Evolutionary conservation across 768 basidiomycete genomes (phyloP).

Genomic region (Collybia mongolica): DNA sequence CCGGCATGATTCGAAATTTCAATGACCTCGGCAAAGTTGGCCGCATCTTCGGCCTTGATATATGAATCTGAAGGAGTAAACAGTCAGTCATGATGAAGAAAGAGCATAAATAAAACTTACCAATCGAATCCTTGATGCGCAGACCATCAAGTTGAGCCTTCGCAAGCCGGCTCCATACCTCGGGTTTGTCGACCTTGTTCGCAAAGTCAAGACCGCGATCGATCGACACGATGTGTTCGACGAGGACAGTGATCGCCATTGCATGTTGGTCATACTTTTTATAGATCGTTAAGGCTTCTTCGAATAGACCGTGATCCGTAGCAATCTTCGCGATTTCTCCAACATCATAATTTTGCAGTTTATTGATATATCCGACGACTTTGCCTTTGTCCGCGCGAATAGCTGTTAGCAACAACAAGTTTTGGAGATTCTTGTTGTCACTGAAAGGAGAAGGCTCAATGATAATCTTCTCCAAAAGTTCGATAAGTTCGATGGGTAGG

Average conservation of each 20-base stretch:
- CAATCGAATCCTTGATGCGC: constrained; percentile 97
- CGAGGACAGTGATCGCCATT: constrained; percentile 94
- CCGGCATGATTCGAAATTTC: constrained; percentile 95
- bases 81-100: constrained; percentile 3
- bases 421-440: constrained; percentile 96
- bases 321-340: constrained; percentile 96
- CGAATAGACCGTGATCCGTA: constrained; percentile 91
- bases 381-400: constrained; percentile 98
- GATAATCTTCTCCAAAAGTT: constrained; percentile 97
- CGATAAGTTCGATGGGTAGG: constrained; percentile 95
- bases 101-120: constrained; percentile 37
- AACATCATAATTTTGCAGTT: constrained; percentile 92
- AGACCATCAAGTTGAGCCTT: constrained; percentile 98
- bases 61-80: constrained; percentile 70
- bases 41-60: constrained; percentile 94
- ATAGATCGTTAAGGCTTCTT: constrained; percentile 96
- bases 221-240: constrained; percentile 97
- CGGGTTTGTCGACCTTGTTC: constrained; percentile 93
- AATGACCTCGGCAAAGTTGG: constrained; percentile 92
- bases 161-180: constrained; percentile 97
- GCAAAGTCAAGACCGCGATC: constrained; percentile 97
- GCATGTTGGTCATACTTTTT: constrained; percentile 96
- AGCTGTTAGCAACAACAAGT: constrained; percentile 90
- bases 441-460: constrained; percentile 96
- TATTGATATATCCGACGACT: constrained; percentile 97